Base-by-base conservation (phyloP, 2,329 filamentous ascomycete genomes). In the Orbilia brochopaga region DNA sequence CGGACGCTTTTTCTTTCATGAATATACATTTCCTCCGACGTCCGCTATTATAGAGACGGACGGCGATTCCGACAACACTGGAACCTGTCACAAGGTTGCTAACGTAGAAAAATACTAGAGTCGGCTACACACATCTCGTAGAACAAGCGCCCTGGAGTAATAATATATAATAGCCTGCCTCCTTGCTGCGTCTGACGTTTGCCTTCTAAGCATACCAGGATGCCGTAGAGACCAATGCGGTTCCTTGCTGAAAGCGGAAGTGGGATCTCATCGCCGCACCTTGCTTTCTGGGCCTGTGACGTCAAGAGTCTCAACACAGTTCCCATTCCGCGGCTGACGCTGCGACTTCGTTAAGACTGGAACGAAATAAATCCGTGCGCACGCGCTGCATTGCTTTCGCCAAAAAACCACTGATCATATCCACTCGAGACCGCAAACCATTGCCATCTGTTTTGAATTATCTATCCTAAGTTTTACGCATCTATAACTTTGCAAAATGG, bases 21-120 rank as follows among this genome's bases (percentile, higher is more conserved):
- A 67, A 73, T 73, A 63, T 62, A 67, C 62, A 62, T 62, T 73
- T 73, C 46, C 50, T 63, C 44, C 30, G 37, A 70, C 66, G 58
- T 59, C 65, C 37, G 24, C 35, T 24, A 48, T 63, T 48, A 59
- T 48, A 51, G 58, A 70, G 66, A 53, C 48, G 59, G 40, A 50
- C 19, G 44, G 44, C 44, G 44, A 21, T 19, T 48, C 17, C 44
- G 44, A 48, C 17, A 5, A 48, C 11, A 48, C 21, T 6, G 44
- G 6, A 48, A 5, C 7, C 2, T 19, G n/a, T 6, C 2, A 11
- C 17, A 48, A 10, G 2, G n/a, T 21, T 23, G 11, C 44, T n/a
- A 19, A 5, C 15, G n/a, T 10, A 10, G 17, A 23, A 19, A 15
- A 17, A 48, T 11, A 10, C 37, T 15, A 42, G 37, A 42, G 15